Conservation (phyloP, 148 eudicot genomes). For the Cornus florida region DNA sequence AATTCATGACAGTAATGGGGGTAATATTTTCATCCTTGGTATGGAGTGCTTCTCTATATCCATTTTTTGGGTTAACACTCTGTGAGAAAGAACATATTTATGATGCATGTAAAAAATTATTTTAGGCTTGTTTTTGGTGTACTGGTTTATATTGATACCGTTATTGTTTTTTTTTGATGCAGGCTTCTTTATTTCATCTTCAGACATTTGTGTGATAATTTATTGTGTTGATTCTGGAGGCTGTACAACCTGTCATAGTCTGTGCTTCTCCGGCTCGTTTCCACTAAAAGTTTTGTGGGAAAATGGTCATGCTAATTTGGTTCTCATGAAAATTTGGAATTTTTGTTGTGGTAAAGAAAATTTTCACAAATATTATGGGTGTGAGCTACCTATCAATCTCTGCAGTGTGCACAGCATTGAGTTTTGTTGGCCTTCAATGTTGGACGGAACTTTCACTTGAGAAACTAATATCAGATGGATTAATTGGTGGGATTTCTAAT, state of each 20-base stretch:
- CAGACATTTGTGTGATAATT: not conserved
- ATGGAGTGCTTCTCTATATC: not conserved
- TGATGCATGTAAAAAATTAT: not conserved
- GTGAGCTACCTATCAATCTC: conserved; percentile 69
- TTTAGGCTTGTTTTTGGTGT: not conserved
- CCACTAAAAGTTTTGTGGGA: conserved; percentile 4
- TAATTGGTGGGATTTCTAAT: conserved; percentile 42
- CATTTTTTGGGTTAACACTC: not conserved
- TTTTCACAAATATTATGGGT: conserved; percentile 58
- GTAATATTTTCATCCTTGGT: not conserved
- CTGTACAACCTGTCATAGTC: conserved; percentile 13
- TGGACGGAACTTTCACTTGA: conserved; percentile 73
- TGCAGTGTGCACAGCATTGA: conserved; percentile 66
- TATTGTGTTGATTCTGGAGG: conserved; percentile 12
- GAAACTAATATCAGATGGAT: conserved; percentile 62
- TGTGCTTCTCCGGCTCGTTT: conserved; percentile 19
- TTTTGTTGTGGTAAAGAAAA: conserved; percentile 24
- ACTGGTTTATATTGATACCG: not conserved
- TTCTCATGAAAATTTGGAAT: conserved; percentile 60
- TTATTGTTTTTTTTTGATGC: conserved; percentile 10
- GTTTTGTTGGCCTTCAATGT: conserved; percentile 73
- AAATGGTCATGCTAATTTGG: conserved; percentile 34
- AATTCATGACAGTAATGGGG: not conserved
- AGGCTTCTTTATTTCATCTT: conserved; percentile 9
- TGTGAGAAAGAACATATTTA: not conserved